Evolutionary conservation across 352 stramenopile species (phyloP).

Genomic region (Peronosclerospora sorghi): DNA sequence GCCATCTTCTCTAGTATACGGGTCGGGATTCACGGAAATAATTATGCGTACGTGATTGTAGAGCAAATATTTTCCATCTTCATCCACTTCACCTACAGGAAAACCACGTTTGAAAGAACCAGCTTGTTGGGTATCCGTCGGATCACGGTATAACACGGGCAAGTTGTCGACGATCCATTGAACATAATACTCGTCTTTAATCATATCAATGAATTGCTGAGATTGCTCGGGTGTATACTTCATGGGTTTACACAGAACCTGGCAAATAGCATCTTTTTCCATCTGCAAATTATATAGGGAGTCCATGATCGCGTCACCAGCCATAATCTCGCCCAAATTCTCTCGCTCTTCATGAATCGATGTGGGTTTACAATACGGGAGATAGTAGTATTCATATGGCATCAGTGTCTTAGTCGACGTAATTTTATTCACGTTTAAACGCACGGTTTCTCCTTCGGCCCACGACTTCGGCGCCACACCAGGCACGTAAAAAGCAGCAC

Average conservation of each 20-base stretch:
- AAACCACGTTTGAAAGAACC: slow-evolving; percentile 85
- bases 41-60: slow-evolving; percentile 98
- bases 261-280: slow-evolving; percentile 81
- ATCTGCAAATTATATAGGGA: slow-evolving; percentile 86
- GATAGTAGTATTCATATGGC: slow-evolving; percentile 98
- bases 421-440: slow-evolving; percentile 96
- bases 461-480: slow-evolving; percentile 79
- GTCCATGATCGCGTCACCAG: slow-evolving; percentile 86
- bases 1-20: slow-evolving; percentile 51
- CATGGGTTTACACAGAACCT: slow-evolving; percentile 85
- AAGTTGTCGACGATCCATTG: slow-evolving; percentile 92
- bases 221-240: slow-evolving; percentile 73
- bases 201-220: slow-evolving; percentile 84
- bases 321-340: slow-evolving; percentile 90
- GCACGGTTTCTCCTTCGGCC: slow-evolving; percentile 71
- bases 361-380: slow-evolving; percentile 87
- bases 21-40: slow-evolving; percentile 86
- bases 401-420: slow-evolving; percentile 97
- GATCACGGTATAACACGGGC: slow-evolving; percentile 79
- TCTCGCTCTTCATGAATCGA: slow-evolving; percentile 79
- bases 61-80: slow-evolving; percentile 88
- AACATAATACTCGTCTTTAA: slow-evolving; percentile 91
- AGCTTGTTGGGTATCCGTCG: slow-evolving; percentile 46
- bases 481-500: slow-evolving; percentile 76
- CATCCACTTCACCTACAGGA: slow-evolving; percentile 88